Conservation (phyloP, 148 eudicot genomes). For the Chenopodium quinoa region DNA sequence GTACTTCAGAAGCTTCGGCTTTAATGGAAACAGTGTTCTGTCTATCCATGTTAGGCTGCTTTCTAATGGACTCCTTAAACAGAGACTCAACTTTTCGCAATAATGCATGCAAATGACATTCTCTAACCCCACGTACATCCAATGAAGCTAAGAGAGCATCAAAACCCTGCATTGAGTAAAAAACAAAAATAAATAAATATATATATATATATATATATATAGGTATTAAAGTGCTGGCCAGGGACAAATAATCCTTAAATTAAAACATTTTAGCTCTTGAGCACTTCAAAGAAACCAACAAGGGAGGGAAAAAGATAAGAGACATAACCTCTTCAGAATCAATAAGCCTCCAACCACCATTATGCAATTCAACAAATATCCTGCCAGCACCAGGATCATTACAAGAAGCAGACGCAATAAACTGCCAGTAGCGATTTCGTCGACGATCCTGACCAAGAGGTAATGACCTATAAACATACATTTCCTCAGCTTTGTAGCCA, state of each 20-base stretch:
- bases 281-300: not conserved
- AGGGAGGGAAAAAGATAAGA: not conserved
- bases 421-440: conserved; percentile 87
- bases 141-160: conserved; percentile 68
- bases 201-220: not conserved
- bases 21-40: conserved; percentile 22
- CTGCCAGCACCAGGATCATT: conserved; percentile 89
- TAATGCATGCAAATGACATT: conserved; percentile 68
- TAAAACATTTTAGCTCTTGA: not conserved
- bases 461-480: conserved; percentile 83
- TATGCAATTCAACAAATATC: conserved; percentile 66
- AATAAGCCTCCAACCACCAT: conserved; percentile 81
- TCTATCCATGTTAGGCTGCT: conserved; percentile 27
- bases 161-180: conserved; percentile 53
- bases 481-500: conserved; percentile 79
- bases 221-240: not conserved
- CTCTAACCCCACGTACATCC: conserved; percentile 82
- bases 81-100: conserved; percentile 58
- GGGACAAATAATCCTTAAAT: not conserved
- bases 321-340: conserved; percentile 73
- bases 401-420: conserved; percentile 60
- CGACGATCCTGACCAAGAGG: conserved; percentile 95
- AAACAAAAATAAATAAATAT: too few species aligned
- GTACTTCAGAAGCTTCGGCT: conserved; percentile 35
- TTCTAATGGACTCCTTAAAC: conserved; percentile 57